A percentile compares a stretch with the other conserved stretches of the same genome.
phyloP scores from a whole-genome alignment of 768 basidiomycete species.

The Russula foetens region DNA sequence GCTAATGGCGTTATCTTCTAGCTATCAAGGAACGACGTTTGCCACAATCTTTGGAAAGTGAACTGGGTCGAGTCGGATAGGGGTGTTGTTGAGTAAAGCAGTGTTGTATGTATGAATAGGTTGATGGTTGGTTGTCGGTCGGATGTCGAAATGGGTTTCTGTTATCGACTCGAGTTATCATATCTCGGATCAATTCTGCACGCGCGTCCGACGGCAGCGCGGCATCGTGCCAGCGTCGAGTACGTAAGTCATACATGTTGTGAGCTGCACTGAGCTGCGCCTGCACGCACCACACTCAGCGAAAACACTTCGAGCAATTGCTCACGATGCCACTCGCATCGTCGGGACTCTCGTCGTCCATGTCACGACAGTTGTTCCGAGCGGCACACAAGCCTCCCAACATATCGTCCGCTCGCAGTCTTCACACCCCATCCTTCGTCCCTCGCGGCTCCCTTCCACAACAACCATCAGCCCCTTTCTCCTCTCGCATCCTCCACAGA shows the following conservation, averaged over 20 bases:
- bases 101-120: too few relatives aligned
- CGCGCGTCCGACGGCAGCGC: too few relatives aligned
- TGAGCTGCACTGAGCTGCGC: too few relatives aligned
- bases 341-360: conserved; percentile 24
- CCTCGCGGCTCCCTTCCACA: conserved; percentile 26
- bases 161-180: too few relatives aligned
- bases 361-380: conserved; percentile 20
- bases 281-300: neutral
- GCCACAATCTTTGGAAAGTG: conserved; percentile 33
- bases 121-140: too few relatives aligned
- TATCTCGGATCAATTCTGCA: too few relatives aligned
- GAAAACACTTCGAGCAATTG: neutral
- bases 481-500: conserved; percentile 40
- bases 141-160: too few relatives aligned
- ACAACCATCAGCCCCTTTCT: conserved; percentile 28
- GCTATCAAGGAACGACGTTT: conserved; percentile 39
- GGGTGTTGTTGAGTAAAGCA: too few relatives aligned
- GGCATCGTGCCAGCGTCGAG: too few relatives aligned
- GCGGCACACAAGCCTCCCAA: conserved; percentile 23
- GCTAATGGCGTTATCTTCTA: conserved; percentile 18
- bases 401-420: conserved; percentile 27
- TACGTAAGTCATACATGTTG: too few relatives aligned
- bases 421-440: conserved; percentile 39
- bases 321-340: conserved; percentile 28
- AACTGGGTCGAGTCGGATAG: neutral